Evolutionary conservation across 306 rosid genomes (phyloP).

Genomic region (Fagus sylvatica): DNA sequence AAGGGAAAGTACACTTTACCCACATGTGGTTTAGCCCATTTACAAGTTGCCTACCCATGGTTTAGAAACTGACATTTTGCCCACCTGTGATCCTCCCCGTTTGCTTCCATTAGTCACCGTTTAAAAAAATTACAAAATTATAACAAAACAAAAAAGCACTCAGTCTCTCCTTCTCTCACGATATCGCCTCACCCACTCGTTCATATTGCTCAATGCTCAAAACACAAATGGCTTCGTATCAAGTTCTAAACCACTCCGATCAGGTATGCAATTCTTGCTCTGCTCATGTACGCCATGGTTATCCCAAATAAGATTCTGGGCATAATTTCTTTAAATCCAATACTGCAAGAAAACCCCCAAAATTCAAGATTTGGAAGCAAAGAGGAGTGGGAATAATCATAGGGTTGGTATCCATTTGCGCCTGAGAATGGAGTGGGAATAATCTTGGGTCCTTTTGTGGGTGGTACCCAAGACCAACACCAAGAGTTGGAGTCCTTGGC

Average conservation of each 20-base stretch:
- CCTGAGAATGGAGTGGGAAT: neutral
- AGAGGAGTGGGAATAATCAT: neutral
- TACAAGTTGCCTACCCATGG: no score
- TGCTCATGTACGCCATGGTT: constrained; percentile 14
- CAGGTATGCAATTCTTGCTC: constrained; percentile 24
- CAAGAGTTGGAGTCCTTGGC: constrained; percentile 23
- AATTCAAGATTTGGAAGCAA: neutral
- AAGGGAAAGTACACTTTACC: neutral
- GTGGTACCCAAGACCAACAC: constrained; percentile 1
- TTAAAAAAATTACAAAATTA: no score
- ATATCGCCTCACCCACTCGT: no score
- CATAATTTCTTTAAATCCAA: constrained; percentile 41
- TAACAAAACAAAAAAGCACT: no score
- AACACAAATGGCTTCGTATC: constrained; percentile 35
- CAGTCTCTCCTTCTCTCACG: no score
- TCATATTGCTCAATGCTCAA: neutral
- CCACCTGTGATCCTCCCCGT: no score
- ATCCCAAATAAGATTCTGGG: constrained; percentile 50
- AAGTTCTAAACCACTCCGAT: neutral
- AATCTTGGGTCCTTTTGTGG: constrained; percentile 4
- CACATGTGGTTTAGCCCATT: neutral
- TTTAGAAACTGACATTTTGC: no score
- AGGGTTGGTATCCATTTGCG: constrained; percentile 34
- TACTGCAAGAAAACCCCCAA: neutral
- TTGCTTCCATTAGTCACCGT: no score